Evolutionary conservation across 768 basidiomycete species (phyloP).

Genomic region (Suillus occidentalis): DNA sequence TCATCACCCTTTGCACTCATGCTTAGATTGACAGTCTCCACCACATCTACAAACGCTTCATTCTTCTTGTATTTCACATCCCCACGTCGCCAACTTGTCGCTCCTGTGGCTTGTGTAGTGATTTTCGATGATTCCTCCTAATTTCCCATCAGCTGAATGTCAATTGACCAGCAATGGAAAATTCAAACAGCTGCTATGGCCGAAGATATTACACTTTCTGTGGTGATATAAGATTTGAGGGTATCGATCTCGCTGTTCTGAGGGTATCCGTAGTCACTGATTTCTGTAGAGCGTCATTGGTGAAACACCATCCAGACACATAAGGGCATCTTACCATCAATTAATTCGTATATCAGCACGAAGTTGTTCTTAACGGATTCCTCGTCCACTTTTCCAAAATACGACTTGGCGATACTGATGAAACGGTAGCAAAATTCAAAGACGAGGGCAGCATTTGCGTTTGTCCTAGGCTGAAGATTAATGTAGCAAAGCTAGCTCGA

Average conservation of each 20-base stretch:
- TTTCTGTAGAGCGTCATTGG: conserved; percentile 54
- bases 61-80: conserved; percentile 99
- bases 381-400: conserved; percentile 98
- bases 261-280: conserved; percentile 98
- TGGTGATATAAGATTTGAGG: conserved; percentile 96
- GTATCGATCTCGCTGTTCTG: conserved; percentile 99
- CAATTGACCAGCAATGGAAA: background rate
- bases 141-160: conserved; percentile 5
- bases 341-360: conserved; percentile 95
- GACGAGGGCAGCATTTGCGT: conserved; percentile 95
- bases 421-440: conserved; percentile 99
- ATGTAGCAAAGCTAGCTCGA: background rate
- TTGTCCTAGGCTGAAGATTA: conserved; percentile 57
- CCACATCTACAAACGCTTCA: conserved; percentile 99
- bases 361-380: conserved; percentile 99
- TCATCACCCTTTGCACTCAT: conserved; percentile 89
- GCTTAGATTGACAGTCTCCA: conserved; percentile 92
- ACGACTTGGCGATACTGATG: conserved; percentile 89
- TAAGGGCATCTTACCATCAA: conserved; percentile 69
- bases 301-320: background rate
- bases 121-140: conserved; percentile 98
- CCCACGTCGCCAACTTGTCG: conserved; percentile 91
- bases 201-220: conserved; percentile 89
- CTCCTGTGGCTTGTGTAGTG: conserved; percentile 94
- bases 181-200: conserved; percentile 75